Conservation (phyloP, 192 early-diverging fungal genomes). For the Podila minutissima region DNA sequence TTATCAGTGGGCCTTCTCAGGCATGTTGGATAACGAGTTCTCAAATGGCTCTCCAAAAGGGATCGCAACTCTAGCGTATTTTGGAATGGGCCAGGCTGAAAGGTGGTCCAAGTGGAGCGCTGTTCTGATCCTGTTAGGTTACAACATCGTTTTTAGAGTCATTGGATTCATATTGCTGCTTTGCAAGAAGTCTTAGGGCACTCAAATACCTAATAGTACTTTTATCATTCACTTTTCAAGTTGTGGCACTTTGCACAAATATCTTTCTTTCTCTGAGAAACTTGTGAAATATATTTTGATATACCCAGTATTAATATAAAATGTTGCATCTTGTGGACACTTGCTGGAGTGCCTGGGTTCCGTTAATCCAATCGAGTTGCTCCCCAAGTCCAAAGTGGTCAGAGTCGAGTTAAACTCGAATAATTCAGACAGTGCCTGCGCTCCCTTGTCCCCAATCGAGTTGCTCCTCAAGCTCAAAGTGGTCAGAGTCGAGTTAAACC, state of each 20-base stretch:
- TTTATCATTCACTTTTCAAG: too few species aligned
- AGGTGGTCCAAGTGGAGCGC: slow-evolving; percentile 35
- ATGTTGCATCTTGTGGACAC: too few species aligned
- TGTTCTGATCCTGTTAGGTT: slow-evolving; percentile 23
- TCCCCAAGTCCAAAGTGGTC: not conserved
- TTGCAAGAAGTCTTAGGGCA: slow-evolving; percentile 14
- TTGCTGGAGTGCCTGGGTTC: too few species aligned
- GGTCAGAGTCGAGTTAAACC: too few species aligned
- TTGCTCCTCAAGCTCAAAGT: too few species aligned
- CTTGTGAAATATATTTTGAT: too few species aligned
- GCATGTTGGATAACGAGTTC: slow-evolving; percentile 35
- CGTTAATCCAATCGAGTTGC: not conserved
- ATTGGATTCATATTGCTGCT: slow-evolving; percentile 32
- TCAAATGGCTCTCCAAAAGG: slow-evolving; percentile 21
- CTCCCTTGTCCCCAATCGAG: too few species aligned
- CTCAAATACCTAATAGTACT: too few species aligned
- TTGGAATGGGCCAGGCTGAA: slow-evolving; percentile 20
- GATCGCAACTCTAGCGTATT: slow-evolving; percentile 21
- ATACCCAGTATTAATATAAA: too few species aligned
- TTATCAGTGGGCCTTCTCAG: slow-evolving; percentile 39
- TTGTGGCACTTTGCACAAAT: too few species aligned
- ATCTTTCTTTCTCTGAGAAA: too few species aligned
- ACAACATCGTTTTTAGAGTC: slow-evolving; percentile 33
- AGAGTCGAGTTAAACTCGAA: not conserved
- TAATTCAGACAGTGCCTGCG: too few species aligned